Percentiles rank a stretch among this genome's conserved stretches.
Conservation (phyloP, 352 stramenopile genomes). For the Pythium aristosporum region DNA sequence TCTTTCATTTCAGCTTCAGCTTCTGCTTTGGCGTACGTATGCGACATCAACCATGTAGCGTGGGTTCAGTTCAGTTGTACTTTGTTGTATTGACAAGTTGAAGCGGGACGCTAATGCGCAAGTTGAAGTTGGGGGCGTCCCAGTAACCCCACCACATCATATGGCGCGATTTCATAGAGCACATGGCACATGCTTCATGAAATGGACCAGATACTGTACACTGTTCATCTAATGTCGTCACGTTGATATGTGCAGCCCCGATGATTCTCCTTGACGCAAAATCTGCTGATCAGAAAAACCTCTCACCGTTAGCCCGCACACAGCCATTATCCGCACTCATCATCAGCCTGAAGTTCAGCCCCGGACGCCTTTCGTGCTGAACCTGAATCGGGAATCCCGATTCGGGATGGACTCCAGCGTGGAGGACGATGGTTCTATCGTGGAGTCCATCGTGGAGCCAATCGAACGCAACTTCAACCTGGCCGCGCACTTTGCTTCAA, state of each 20-base stretch:
- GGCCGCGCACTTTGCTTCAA: neutral
- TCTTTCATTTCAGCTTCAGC: neutral
- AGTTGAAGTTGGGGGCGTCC: constrained; percentile 8
- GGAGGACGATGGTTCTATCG: neutral
- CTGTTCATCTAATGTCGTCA: neutral
- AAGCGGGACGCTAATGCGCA: constrained; percentile 1
- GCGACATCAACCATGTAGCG: neutral
- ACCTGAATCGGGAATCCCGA: no score
- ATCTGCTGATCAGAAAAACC: no score
- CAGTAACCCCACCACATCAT: neutral
- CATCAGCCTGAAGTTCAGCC: neutral
- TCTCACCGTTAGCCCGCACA: no score
- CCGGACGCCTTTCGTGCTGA: no score
- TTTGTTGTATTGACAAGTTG: constrained; percentile 3
- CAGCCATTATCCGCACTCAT: no score
- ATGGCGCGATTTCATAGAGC: no score
- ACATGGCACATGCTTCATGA: neutral
- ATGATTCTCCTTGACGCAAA: neutral
- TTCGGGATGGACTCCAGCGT: neutral
- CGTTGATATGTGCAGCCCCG: neutral
- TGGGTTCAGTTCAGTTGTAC: neutral
- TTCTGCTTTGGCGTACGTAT: neutral
- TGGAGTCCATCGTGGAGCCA: neutral
- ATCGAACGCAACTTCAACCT: constrained; percentile 15
- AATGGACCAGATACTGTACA: neutral